These are phyloP conservation scores for Suhomyces ambrosiae DNA, from an alignment of 1,139 yeast species.

Conservation along the genomic window DNA sequence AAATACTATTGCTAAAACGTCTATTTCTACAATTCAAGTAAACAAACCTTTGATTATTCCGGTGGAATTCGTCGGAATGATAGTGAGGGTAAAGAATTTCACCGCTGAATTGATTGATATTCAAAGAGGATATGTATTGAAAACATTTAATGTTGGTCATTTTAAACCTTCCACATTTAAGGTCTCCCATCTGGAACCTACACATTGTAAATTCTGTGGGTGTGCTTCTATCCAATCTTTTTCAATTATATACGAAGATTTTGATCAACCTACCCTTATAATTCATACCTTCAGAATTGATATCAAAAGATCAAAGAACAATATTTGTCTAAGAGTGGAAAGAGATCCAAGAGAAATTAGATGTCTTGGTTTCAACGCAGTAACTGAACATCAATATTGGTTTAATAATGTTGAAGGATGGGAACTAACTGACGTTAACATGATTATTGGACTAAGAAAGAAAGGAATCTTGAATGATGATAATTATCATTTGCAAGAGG, in stretches of 20 bases:
- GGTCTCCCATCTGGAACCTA: slow-evolving; percentile 81
- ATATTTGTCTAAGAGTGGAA: slow-evolving; percentile 83
- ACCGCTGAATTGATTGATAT: slow-evolving; percentile 72
- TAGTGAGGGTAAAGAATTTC: slow-evolving; percentile 55
- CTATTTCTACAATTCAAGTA: slow-evolving; percentile 14
- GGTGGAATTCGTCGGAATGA: slow-evolving; percentile 72
- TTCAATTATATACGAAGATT: slow-evolving; percentile 70
- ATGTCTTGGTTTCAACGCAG: slow-evolving; percentile 81
- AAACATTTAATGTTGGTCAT: slow-evolving; percentile 59
- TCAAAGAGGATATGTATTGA: slow-evolving; percentile 68
- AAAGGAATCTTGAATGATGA: slow-evolving; percentile 31
- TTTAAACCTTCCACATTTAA: slow-evolving; percentile 61
- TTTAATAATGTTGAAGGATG: slow-evolving; percentile 67
- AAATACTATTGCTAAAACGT: not conserved
- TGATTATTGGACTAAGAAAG: slow-evolving; percentile 70
- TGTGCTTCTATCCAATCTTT: slow-evolving; percentile 77
- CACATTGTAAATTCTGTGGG: slow-evolving; percentile 89
- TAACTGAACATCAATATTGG: slow-evolving; percentile 71
- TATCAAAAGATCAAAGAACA: slow-evolving; percentile 68
- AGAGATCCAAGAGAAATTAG: slow-evolving; percentile 91
- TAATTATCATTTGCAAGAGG: slow-evolving; percentile 13
- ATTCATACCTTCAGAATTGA: slow-evolving; percentile 75
- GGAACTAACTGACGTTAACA: slow-evolving; percentile 77
- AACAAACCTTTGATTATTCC: slow-evolving; percentile 40
- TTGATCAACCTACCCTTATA: slow-evolving; percentile 57